Evolutionary conservation across 108 stramenopile genomes (phyloP).

Genomic region (Aurantiochytrium sp.): DNA sequence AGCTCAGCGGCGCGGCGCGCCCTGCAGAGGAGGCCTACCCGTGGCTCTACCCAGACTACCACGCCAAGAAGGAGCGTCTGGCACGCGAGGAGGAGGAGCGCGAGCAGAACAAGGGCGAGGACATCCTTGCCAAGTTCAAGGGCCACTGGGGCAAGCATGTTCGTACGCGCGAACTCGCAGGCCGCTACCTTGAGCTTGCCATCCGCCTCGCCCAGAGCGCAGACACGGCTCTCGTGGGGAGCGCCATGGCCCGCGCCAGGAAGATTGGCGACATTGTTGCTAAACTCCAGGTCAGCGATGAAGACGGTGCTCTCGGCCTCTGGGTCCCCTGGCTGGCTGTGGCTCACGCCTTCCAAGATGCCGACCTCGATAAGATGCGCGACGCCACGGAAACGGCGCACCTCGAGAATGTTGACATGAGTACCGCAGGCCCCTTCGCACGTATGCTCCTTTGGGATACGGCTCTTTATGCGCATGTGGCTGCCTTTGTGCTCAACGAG

Average conservation of each 20-base stretch:
- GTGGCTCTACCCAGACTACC: slow-evolving; percentile 11
- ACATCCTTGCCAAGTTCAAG: not conserved
- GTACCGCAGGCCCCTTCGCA: not conserved
- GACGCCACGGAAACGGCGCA: not conserved
- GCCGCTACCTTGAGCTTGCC: not conserved
- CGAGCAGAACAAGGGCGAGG: not conserved
- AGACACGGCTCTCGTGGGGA: not conserved
- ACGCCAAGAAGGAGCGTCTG: not conserved
- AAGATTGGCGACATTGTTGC: not conserved
- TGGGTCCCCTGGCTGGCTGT: not conserved
- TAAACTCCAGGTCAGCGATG: not conserved
- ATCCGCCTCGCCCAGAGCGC: not conserved
- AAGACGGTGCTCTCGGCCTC: not conserved
- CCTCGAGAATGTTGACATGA: not conserved
- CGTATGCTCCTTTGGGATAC: not conserved
- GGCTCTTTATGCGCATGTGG: not conserved
- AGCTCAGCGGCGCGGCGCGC: not conserved
- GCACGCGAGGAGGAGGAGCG: slow-evolving; percentile 8
- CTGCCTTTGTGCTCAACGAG: not conserved
- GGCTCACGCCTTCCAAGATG: not conserved
- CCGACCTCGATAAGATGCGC: not conserved
- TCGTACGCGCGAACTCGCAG: not conserved
- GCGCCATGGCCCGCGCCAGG: not conserved
- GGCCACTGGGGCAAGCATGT: not conserved
- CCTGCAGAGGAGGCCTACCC: slow-evolving; percentile 8